Conservation (phyloP, 75 land plant genomes). For the Picea glauca region DNA sequence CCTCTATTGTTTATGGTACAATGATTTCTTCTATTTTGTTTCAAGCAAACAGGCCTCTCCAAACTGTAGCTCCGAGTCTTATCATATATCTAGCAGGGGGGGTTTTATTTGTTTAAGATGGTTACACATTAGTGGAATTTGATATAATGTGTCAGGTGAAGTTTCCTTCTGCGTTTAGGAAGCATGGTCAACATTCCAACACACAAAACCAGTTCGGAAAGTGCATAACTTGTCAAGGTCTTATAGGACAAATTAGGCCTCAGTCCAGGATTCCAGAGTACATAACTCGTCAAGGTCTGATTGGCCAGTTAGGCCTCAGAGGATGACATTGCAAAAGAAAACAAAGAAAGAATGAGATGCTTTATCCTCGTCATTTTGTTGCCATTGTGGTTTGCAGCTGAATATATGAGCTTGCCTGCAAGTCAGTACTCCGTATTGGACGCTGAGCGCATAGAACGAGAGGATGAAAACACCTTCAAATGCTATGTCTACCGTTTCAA, state of each 20-base stretch:
- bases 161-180: background rate
- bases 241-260: background rate
- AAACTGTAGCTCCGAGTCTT: background rate
- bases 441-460: slow-evolving; percentile 89
- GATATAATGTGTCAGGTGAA: background rate
- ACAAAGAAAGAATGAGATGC: background rate
- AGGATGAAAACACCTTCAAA: slow-evolving; percentile 82
- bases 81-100: background rate
- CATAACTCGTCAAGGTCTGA: background rate
- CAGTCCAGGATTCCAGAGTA: background rate
- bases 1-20: background rate
- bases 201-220: background rate
- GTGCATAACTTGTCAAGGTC: background rate
- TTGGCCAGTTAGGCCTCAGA: background rate
- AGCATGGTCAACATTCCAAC: background rate
- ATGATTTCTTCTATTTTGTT: background rate
- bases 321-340: slow-evolving; percentile 4
- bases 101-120: background rate
- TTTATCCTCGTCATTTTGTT: background rate
- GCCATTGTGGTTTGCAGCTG: slow-evolving; percentile 38
- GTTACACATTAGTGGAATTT: background rate
- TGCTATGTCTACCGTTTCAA: slow-evolving; percentile 88
- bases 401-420: slow-evolving; percentile 98
- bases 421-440: slow-evolving; percentile 98
- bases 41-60: background rate